A percentile compares a stretch with the other conserved stretches of the same genome.
Evolutionary conservation across 108 stramenopile genomes (phyloP).

Genomic region (Cyclotella distinguenda): DNA sequence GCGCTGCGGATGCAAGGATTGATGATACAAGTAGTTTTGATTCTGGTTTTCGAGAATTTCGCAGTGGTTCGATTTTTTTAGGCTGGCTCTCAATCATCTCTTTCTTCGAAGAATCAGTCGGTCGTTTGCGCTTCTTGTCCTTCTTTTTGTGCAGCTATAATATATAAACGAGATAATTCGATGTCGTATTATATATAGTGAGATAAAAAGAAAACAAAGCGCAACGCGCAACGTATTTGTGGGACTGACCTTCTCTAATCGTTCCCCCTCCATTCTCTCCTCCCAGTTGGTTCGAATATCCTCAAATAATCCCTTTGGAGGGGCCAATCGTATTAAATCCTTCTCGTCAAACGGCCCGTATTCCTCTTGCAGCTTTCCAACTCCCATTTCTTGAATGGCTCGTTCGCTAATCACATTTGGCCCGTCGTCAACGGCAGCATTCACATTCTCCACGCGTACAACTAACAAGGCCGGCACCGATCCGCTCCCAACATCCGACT

Average conservation of each 20-base stretch:
- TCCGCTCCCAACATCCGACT: conserved; percentile 61
- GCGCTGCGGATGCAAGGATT: not conserved
- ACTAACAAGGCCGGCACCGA: conserved; percentile 55
- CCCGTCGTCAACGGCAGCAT: conserved; percentile 3
- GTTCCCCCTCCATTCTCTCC: conserved; percentile 38
- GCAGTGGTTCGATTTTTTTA: too few species aligned
- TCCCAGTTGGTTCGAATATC: conserved; percentile 44
- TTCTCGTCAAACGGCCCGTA: conserved; percentile 67
- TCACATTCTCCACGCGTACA: conserved; percentile 42
- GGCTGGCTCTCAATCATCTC: too few species aligned
- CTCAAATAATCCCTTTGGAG: conserved; percentile 46
- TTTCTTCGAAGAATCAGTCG: conserved; percentile 17
- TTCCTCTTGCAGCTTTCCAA: conserved; percentile 55
- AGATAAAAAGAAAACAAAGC: not conserved
- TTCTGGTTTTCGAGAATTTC: not conserved
- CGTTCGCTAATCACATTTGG: conserved; percentile 74
- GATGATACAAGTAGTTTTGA: not conserved
- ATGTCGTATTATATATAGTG: not conserved
- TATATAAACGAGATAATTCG: not conserved
- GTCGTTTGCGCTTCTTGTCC: conserved; percentile 41
- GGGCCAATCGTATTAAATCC: conserved; percentile 70
- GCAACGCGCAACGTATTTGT: not conserved
- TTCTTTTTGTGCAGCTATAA: conserved; percentile 32
- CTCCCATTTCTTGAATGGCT: conserved; percentile 67
- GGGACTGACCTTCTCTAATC: conserved; percentile 34